Conservation (phyloP, 2,329 filamentous ascomycete genomes). For the Curvularia eragrostidis region DNA sequence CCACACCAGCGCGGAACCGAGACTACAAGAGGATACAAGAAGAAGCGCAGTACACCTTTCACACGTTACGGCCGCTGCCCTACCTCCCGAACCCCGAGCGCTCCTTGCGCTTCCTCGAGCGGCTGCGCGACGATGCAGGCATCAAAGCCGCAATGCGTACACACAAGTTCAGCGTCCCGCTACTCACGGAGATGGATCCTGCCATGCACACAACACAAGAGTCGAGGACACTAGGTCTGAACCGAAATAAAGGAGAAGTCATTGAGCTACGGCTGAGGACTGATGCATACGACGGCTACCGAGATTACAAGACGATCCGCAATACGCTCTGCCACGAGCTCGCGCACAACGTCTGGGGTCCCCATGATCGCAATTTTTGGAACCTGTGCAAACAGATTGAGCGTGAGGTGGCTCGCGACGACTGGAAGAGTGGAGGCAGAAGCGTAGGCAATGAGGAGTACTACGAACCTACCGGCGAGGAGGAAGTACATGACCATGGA, state of each 20-base stretch:
- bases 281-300: constrained; percentile 90
- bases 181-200: constrained; percentile 97
- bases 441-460: constrained; percentile 45
- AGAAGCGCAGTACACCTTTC: constrained; percentile 80
- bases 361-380: constrained; percentile 91
- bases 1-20: constrained; percentile 48
- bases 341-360: constrained; percentile 85
- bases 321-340: constrained; percentile 95
- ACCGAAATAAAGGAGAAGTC: constrained; percentile 84
- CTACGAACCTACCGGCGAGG: constrained; percentile 37
- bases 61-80: constrained; percentile 73
- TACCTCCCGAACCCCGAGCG: constrained; percentile 79
- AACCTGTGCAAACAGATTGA: constrained; percentile 86
- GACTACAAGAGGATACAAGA: constrained; percentile 60
- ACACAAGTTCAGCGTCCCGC: constrained; percentile 81
- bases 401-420: constrained; percentile 78
- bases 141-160: constrained; percentile 83
- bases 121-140: constrained; percentile 81
- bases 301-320: constrained; percentile 89
- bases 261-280: constrained; percentile 92
- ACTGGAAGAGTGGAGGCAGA: constrained; percentile 75
- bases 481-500: constrained; percentile 51
- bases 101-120: constrained; percentile 73
- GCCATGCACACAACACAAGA: constrained; percentile 81
- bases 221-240: constrained; percentile 82